Conservation (phyloP, 352 stramenopile genomes). For the Phytophthora colocasiae region DNA sequence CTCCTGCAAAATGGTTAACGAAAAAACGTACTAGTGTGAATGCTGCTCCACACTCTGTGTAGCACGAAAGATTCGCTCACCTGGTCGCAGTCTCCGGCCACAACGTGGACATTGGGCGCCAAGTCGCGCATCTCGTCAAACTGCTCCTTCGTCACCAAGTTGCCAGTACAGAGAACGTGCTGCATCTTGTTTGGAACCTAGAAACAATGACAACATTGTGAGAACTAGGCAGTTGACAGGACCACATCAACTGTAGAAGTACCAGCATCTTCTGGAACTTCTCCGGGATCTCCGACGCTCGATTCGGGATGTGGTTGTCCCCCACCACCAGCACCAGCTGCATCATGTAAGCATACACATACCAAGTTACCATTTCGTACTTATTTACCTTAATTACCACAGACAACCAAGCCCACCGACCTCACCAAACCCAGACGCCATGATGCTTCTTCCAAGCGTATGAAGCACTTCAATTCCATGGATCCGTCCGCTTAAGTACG, state of each 20-base stretch:
- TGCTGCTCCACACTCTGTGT: neutral
- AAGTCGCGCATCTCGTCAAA: conserved; percentile 95
- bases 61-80: conserved; percentile 31
- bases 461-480: conserved; percentile 21
- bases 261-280: conserved; percentile 96
- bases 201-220: neutral
- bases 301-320: conserved; percentile 97
- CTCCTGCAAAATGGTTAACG: conserved; percentile 42
- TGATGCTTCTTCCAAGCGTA: conserved; percentile 14
- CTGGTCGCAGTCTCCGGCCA: conserved; percentile 96
- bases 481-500: conserved; percentile 17
- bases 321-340: conserved; percentile 97
- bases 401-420: conserved; percentile 20
- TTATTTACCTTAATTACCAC: neutral
- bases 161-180: conserved; percentile 98
- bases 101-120: conserved; percentile 97
- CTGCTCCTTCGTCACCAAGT: conserved; percentile 95
- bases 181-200: conserved; percentile 98
- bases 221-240: neutral
- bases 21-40: neutral
- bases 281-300: conserved; percentile 94
- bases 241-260: neutral
- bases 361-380: neutral
- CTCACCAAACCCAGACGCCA: conserved; percentile 76
- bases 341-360: conserved; percentile 10